Base-by-base conservation (phyloP, 257 asterid species). In the Capsicum chinense region DNA sequence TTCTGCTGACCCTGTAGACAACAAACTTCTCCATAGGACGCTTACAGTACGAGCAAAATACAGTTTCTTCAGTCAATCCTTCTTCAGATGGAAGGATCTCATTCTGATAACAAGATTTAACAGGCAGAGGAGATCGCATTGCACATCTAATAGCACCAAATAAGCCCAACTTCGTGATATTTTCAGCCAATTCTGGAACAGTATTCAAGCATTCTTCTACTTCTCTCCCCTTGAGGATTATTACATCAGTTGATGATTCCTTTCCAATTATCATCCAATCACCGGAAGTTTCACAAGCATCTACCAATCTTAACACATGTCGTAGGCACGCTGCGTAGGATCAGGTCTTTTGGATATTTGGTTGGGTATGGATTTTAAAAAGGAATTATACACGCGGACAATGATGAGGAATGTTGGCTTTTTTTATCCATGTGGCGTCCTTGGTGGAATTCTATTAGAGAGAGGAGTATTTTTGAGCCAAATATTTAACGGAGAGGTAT, bases 191-290 rank as follows among this genome's bases (percentile, higher is more conserved):
- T 48, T 13, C 78, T 0, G 89, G 86, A 69, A 89, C 57, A 48
- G 48, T 42, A 13, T 84, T 86, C 9, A 88, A 63, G 83, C 90
- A 91, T 79, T 80, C 83, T 7, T 66, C 62, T 11, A 91, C 84
- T 66, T 79, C 50, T 56, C n/a, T 87, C 78, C 56, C 90, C 37
- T 89, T 85, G 58, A 92, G 88, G 80, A 82, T 86, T 68, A 83
- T 42, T 57, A 83, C 54, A 42, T 87, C 91, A 17, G 69, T 67
- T 44, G 90, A 90, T 19, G 88, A 79, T 37, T 91, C 92, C 10
- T 76, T 79, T 12, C 95, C 94, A 0, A 94, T 84, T 66, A 94
- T 67, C 19, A 83, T 86, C 97, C 97, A 93, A 14, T 89, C 89
- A 1, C 85, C 73, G 7, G 79, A 59, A 16, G 63, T 70, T 48